phyloP scores from a whole-genome alignment of 2,329 filamentous ascomycete species.

The Penicillium occitanis region DNA sequence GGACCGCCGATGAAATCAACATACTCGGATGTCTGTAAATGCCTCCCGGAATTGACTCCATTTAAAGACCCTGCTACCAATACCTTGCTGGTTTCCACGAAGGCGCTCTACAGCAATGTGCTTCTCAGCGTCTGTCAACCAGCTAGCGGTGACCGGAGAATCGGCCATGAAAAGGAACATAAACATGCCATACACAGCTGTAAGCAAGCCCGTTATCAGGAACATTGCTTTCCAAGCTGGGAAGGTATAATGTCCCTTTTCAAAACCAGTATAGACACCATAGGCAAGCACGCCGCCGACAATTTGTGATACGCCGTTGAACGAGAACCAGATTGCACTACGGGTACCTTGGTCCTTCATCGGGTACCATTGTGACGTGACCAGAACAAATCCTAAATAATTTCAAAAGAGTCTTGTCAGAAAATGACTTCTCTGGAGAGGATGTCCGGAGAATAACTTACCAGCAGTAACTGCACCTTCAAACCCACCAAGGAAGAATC shows the following conservation, averaged over 20 bases:
- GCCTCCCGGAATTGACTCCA: conserved; percentile 3
- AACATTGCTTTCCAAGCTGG: conserved; percentile 2
- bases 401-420: no score
- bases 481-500: not conserved
- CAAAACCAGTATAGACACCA: not conserved
- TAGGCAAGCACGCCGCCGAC: conserved; percentile 2
- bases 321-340: conserved; percentile 1
- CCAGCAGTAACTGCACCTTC: not conserved
- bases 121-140: conserved; percentile 4
- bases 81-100: conserved; percentile 12
- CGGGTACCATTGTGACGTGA: not conserved
- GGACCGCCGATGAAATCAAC: not conserved
- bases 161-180: conserved; percentile 5
- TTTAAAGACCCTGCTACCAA: conserved; percentile 7
- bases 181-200: conserved; percentile 1
- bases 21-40: conserved; percentile 6
- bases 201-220: not conserved
- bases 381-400: not conserved
- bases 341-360: conserved; percentile 3
- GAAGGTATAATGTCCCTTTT: not conserved
- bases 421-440: no score
- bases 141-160: not conserved
- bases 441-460: not conserved
- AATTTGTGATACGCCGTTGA: conserved; percentile 7
- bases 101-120: conserved; percentile 5